Conservation (phyloP, 1,284 basidiomycete genomes). For the Boletus hoseneyae region DNA sequence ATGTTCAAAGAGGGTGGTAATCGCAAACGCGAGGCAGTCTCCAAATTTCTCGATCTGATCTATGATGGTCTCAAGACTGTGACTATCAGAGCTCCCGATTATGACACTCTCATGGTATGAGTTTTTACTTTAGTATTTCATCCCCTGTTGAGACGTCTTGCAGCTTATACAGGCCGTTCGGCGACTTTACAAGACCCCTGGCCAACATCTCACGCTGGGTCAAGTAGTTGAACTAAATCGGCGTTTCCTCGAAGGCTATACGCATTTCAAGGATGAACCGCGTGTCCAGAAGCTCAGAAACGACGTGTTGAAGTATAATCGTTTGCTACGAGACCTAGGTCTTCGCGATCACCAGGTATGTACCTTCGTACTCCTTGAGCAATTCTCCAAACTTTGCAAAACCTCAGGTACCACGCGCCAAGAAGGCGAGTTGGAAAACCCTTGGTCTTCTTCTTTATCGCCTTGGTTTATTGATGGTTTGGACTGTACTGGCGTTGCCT, state of each 20-base stretch:
- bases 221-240: constrained; percentile 98
- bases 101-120: constrained; percentile 92
- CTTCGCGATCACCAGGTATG: constrained; percentile 94
- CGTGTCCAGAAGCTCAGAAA: constrained; percentile 79
- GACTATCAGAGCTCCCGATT: constrained; percentile 94
- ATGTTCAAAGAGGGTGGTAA: constrained; percentile 90
- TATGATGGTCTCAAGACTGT: constrained; percentile 98
- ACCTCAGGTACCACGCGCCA: constrained; percentile 71
- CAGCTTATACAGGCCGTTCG: constrained; percentile 95
- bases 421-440: constrained; percentile 86
- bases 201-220: constrained; percentile 90
- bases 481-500: constrained; percentile 88
- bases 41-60: constrained; percentile 87
- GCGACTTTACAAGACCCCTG: constrained; percentile 91
- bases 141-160: constrained; percentile 2
- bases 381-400: background rate
- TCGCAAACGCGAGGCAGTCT: constrained; percentile 89
- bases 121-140: background rate
- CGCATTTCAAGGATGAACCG: constrained; percentile 92
- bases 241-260: constrained; percentile 92
- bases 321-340: constrained; percentile 88
- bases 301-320: constrained; percentile 94
- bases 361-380: background rate
- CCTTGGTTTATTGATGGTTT: constrained; percentile 74
- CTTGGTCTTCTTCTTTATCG: constrained; percentile 86